Evolutionary conservation across 176 grass and related monocot genomes (phyloP), one percentile per base, ranked within the genome.

Genomic region (Triticum urartu): DNA sequence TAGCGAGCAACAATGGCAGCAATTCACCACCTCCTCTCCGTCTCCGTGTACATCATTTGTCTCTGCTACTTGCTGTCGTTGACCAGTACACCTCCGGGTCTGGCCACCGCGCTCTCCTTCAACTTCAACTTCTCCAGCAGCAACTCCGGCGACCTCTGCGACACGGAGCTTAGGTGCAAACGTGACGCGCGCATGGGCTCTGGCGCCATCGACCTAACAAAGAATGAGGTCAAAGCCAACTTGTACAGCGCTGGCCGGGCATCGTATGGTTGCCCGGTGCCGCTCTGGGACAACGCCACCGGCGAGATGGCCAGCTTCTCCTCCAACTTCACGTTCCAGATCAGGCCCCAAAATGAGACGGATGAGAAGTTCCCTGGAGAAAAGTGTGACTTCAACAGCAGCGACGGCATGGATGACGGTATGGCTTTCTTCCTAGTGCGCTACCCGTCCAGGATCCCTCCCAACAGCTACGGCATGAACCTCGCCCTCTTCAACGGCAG

Each of bases 341-440:
- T 89, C 68, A 10, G n/a, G 24, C 77, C 3, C 1, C 54, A 77
- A 14, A 35, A 60, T 17, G 6, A 30, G 13, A 15, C 1, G 33
- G 4, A 34, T 0, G 33, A 0, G 0, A 34, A 34, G 33, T 33
- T 33, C 32, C 32, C 2, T 33, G 2, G 2, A 33, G n/a, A n/a
- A n/a, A n/a, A n/a, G n/a, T 33, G 33, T 33, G 33, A 34, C 33
- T 34, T 34, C 0, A 34, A 26, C 0, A 78, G 81, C 25, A 47
- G 11, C 0, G 47, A 0, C 0, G 47, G 48, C 4, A 15, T 5
- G 48, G 48, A 1, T 6, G 92, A 94, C 5, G 89, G 92, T 1
- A 89, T 94, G 43, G 87, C 92, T 26, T 94, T 94, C 89, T 89
- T 91, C 85, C 84, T 94, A 28, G 68, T 52, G 2, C 72, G 15